These are phyloP conservation scores for Saturnispora ahearnii DNA, from an alignment of 805 yeast genomes.

Conservation along the genomic window DNA sequence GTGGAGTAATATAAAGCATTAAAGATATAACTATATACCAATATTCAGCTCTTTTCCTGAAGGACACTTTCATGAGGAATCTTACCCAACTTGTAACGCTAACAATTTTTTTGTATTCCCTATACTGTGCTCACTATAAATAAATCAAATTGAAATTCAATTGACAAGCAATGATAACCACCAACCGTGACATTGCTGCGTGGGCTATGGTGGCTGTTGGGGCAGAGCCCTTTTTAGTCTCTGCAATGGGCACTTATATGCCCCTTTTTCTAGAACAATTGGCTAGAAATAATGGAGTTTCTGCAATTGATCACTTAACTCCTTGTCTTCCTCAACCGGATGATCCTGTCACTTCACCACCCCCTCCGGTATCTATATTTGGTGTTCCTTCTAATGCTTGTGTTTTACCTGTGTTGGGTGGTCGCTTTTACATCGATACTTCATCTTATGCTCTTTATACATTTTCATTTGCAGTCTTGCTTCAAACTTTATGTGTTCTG, in stretches of 20 bases:
- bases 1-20: no score
- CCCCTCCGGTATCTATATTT: constrained; percentile 15
- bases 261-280: constrained; percentile 63
- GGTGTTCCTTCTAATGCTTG: constrained; percentile 15
- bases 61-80: no score
- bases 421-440: constrained; percentile 47
- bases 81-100: no score
- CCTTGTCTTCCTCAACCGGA: constrained; percentile 36
- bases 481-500: constrained; percentile 64
- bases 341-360: constrained; percentile 29
- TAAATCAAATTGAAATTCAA: background rate
- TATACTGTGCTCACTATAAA: background rate
- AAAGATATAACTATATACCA: no score
- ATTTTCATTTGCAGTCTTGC: constrained; percentile 58
- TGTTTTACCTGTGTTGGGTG: constrained; percentile 27
- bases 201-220: constrained; percentile 30
- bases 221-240: constrained; percentile 71
- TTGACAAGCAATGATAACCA: background rate
- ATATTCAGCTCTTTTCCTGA: no score
- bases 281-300: constrained; percentile 66
- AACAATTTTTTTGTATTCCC: background rate
- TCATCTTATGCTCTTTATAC: constrained; percentile 68
- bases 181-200: constrained; percentile 16
- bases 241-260: constrained; percentile 71
- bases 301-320: constrained; percentile 44